A percentile compares a stretch with the other conserved stretches of the same genome.
phyloP scores from a whole-genome alignment of 495 filamentous ascomycete genomes.

The Penicillium cataractarum region DNA sequence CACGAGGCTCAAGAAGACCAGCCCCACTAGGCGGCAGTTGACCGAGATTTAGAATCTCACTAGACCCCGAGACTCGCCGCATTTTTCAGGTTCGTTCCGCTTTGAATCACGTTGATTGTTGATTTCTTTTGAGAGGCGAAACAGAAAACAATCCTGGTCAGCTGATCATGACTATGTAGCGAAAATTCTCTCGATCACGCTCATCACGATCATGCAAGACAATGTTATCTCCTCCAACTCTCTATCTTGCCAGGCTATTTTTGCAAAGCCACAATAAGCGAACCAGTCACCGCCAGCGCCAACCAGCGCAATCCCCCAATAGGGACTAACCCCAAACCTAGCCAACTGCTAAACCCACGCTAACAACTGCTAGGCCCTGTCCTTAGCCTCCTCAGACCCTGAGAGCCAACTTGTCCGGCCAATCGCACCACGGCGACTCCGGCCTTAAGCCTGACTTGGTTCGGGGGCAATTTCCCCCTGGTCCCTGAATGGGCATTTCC shows the following conservation, averaged over 20 bases:
- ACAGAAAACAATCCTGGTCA: not conserved
- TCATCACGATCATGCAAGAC: not conserved
- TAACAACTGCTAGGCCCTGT: not conserved
- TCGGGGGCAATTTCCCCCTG: not conserved
- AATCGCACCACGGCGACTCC: not conserved
- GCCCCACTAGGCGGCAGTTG: not conserved
- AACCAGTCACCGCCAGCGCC: not conserved
- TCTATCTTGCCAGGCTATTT: conserved; percentile 1
- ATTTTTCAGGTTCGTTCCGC: not conserved
- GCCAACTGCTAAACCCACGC: not conserved
- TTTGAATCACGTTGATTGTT: not conserved
- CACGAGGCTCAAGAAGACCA: not conserved
- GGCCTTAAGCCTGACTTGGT: not conserved
- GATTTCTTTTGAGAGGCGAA: not conserved
- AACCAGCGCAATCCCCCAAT: not conserved
- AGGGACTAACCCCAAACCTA: not conserved
- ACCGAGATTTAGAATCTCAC: not conserved
- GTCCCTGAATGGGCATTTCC: not conserved
- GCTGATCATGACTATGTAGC: not conserved
- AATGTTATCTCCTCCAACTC: not conserved
- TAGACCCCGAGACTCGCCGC: not conserved
- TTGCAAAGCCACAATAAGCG: conserved; percentile 1
- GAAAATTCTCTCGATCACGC: not conserved
- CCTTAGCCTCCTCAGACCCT: not conserved
- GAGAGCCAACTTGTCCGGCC: not conserved